These are phyloP conservation scores for Naganishia cerealis DNA, from an alignment of 1,284 basidiomycete species.

Conservation along the genomic window DNA sequence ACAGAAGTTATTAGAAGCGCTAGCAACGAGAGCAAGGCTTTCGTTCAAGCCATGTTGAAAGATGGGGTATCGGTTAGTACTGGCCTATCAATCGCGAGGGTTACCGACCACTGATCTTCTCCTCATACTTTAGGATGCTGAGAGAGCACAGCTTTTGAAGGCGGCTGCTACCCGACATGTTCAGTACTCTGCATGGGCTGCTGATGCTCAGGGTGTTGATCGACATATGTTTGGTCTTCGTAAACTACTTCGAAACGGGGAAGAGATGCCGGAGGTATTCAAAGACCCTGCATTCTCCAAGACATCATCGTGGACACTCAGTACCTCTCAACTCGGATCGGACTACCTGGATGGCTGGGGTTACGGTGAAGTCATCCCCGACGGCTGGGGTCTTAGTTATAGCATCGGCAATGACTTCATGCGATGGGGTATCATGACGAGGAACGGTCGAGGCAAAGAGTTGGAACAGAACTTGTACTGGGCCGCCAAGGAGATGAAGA, in stretches of 20 bases:
- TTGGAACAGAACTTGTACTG: conserved; percentile 72
- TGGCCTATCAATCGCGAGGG: not conserved
- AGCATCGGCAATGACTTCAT: conserved; percentile 83
- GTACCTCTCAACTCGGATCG: conserved; percentile 82
- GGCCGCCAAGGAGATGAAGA: conserved; percentile 72
- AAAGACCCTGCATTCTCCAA: conserved; percentile 70
- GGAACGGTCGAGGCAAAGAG: conserved; percentile 64
- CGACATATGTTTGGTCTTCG: conserved; percentile 92
- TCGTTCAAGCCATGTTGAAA: conserved; percentile 85
- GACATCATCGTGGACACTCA: conserved; percentile 86
- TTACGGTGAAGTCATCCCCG: conserved; percentile 67
- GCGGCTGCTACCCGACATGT: conserved; percentile 78
- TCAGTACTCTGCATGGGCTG: conserved; percentile 84
- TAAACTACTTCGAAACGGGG: conserved; percentile 68
- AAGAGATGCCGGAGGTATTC: conserved; percentile 76
- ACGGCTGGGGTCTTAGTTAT: conserved; percentile 92
- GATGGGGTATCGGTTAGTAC: conserved; percentile 57
- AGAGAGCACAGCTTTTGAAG: conserved; percentile 71
- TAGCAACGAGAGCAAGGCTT: conserved; percentile 78
- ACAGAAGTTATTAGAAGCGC: conserved; percentile 92
- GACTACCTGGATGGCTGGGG: conserved; percentile 90
- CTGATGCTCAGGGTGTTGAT: conserved; percentile 92
- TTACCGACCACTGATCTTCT: not conserved
- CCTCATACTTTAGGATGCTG: conserved; percentile 57
- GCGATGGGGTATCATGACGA: conserved; percentile 87